phyloP scores from a whole-genome alignment of 2,329 filamentous ascomycete species.

The Fusarium luffae region DNA sequence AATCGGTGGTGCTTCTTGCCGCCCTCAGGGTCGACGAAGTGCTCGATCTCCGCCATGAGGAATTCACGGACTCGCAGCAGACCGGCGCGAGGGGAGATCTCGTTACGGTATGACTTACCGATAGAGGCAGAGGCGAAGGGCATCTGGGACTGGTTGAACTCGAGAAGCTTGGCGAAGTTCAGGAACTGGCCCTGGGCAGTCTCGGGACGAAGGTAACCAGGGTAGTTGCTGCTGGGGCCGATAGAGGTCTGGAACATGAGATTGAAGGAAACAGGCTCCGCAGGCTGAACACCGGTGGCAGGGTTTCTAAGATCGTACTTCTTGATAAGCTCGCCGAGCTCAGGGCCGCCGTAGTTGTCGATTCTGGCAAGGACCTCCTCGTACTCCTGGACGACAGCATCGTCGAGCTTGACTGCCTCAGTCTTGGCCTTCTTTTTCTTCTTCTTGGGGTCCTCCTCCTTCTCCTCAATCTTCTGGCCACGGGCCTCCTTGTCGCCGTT shows the following conservation, averaged over 20 bases:
- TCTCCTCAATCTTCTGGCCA: conserved; percentile 81
- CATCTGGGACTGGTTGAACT: conserved; percentile 95
- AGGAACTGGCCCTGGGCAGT: conserved; percentile 98
- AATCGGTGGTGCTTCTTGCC: conserved; percentile 96
- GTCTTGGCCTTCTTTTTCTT: conserved; percentile 93
- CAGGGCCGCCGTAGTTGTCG: conserved; percentile 91
- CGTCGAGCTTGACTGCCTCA: conserved; percentile 86
- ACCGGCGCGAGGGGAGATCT: conserved; percentile 93
- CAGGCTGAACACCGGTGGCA: conserved; percentile 78
- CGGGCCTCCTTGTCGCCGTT: conserved; percentile 94
- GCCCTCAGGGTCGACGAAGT: conserved; percentile 93
- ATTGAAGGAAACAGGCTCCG: conserved; percentile 91
- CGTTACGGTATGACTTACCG: conserved; percentile 97
- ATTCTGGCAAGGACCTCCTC: conserved; percentile 91
- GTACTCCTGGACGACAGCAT: conserved; percentile 87
- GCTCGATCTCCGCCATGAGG: conserved; percentile 98
- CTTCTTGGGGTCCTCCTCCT: conserved; percentile 75
- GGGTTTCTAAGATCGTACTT: conserved; percentile 95
- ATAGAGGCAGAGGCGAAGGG: conserved; percentile 97
- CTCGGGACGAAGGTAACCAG: conserved; percentile 90
- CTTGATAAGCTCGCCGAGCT: conserved; percentile 87
- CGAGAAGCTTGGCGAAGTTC: conserved; percentile 95
- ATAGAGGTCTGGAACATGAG: conserved; percentile 99
- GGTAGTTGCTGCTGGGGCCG: conserved; percentile 87
- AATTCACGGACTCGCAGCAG: conserved; percentile 96